Evolutionary conservation across 176 grass and related monocot genomes (phyloP).

Genomic region (Eleusine coracana): DNA sequence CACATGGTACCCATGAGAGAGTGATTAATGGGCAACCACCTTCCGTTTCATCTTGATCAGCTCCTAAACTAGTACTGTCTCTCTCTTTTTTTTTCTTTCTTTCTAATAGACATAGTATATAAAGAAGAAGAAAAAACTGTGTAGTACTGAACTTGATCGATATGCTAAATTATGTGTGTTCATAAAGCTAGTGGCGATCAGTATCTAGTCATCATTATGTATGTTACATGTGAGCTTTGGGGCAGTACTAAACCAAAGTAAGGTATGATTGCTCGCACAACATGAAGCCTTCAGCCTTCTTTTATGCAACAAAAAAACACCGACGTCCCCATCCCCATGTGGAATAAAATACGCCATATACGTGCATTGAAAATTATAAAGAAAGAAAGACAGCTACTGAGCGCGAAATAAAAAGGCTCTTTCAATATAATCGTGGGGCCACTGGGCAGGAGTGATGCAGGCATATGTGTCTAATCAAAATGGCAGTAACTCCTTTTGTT

Average conservation of each 20-base stretch:
- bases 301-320: no score
- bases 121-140: background rate
- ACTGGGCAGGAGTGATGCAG: no score
- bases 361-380: no score
- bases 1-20: conserved; percentile 19
- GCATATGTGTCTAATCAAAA: no score
- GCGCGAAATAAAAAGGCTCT: no score
- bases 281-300: background rate
- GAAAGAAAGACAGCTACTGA: no score
- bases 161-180: background rate
- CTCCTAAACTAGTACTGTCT: background rate
- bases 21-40: background rate
- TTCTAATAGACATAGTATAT: background rate
- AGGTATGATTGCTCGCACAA: conserved; percentile 8
- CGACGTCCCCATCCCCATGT: no score
- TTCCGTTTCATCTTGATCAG: background rate
- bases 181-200: background rate
- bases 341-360: no score
- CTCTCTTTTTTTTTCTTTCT: no score
- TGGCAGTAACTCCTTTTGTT: no score
- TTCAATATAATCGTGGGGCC: no score
- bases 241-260: background rate
- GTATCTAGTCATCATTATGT: background rate
- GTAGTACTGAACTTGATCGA: background rate
- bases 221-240: conserved; percentile 20